These are phyloP conservation scores for Globisporangium takayamanum DNA, from an alignment of 352 stramenopile species.

Conservation along the genomic window DNA sequence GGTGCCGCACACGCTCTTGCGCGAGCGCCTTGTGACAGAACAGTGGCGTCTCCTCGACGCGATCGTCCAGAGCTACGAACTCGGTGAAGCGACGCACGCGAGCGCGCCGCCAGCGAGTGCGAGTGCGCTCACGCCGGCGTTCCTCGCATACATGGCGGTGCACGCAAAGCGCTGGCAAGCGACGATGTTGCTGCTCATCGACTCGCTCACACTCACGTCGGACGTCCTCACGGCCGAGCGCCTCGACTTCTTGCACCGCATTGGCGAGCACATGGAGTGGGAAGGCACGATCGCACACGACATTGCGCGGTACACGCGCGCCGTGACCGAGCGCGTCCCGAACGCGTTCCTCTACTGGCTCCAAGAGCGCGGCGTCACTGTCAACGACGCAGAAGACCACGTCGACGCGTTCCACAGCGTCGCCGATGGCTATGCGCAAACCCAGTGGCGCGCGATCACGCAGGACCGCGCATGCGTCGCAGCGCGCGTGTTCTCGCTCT, in stretches of 20 bases:
- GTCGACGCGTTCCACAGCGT: constrained; percentile 43
- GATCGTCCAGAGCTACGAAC: constrained; percentile 66
- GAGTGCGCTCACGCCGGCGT: constrained; percentile 20
- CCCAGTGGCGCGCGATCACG: constrained; percentile 45
- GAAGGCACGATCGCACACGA: constrained; percentile 81
- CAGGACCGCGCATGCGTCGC: constrained; percentile 24
- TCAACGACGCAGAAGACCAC: constrained; percentile 25
- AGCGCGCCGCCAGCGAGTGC: background rate
- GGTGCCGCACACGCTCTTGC: constrained; percentile 51
- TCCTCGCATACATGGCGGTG: constrained; percentile 56
- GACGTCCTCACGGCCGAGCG: constrained; percentile 52
- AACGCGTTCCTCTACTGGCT: constrained; percentile 81
- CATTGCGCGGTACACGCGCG: constrained; percentile 57
- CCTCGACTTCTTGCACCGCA: constrained; percentile 51
- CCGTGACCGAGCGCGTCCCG: constrained; percentile 50
- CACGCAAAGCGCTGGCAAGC: constrained; percentile 80
- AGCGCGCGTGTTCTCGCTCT: constrained; percentile 43
- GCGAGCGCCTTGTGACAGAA: constrained; percentile 47
- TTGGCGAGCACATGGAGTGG: constrained; percentile 84
- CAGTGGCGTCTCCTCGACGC: constrained; percentile 51
- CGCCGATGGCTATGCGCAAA: constrained; percentile 22
- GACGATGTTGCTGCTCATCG: constrained; percentile 72
- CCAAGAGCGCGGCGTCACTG: constrained; percentile 28
- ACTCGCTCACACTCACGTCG: constrained; percentile 51
- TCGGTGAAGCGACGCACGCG: constrained; percentile 12